Base-by-base conservation (phyloP, 305 asterid species). In the Fraxinus velutina region DNA sequence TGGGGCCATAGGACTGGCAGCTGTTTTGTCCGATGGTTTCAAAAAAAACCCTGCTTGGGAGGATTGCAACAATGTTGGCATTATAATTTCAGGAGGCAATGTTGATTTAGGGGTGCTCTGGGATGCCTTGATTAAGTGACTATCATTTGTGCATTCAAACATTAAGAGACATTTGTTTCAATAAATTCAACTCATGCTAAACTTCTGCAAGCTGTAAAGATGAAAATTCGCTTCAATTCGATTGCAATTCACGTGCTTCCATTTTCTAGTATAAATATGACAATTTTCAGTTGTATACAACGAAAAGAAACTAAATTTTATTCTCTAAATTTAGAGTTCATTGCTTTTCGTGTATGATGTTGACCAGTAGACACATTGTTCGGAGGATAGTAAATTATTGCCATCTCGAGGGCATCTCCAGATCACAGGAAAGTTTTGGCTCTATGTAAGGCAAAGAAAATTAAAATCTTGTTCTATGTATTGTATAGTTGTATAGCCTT, bases 1-100 rank as follows among this genome's bases (percentile, higher is more conserved):
- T 76, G 99, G 98, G 81, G 99, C 97, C 37, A 92, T 96, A 7
- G 99, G 97, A 68, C 97, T 96, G 44, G 99, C 98, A 12, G 98
- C 98, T 34, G 91, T 91, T 81, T 86, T 94, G 17, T 96, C 97
- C 3, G 83, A 88, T 22, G 79, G 86, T 75, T 96, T 96, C 85
- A 86, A 60, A 79, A 85, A 79, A 10, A 89, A 90, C 81, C 89
- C 88, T 52, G 82, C 82, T 30, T 89, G 88, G 93, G 85, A 89
- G 22, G 88, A 89, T 50, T 86, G 94, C 88, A 86, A 62, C 73
- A 86, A 93, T 82, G 85, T 93, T 60, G 97, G 95, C 9, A 90
- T 96, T 72, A 73, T 96, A 81, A 85, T 96, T 81, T 94, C 99
- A 17, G 99, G 99, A 77, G 99, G 98, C 71, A 96, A 94, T 77